These are phyloP conservation scores for Bipolaris oryzae DNA, from an alignment of 2,329 filamentous ascomycete genomes.

Conservation along the genomic window DNA sequence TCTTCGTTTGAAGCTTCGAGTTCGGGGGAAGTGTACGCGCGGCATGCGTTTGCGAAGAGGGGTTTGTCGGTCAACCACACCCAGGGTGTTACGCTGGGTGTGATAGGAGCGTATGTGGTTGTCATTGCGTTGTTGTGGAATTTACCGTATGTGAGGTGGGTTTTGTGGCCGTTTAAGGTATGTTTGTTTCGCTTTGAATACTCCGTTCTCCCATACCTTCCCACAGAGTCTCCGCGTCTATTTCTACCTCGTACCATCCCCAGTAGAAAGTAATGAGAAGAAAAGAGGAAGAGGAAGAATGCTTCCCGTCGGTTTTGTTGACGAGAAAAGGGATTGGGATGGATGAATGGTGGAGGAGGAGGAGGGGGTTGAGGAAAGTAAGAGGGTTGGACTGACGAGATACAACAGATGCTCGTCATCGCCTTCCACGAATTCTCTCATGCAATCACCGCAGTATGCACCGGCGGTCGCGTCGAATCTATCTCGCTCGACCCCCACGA, in stretches of 20 bases:
- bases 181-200: constrained; percentile 5
- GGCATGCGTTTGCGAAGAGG: constrained; percentile 55
- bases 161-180: constrained; percentile 82
- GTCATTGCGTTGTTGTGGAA: constrained; percentile 80
- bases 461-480: constrained; percentile 74
- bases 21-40: constrained; percentile 6
- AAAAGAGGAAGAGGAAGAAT: no score
- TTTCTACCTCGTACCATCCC: no score
- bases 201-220: no score
- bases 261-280: no score
- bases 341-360: no score
- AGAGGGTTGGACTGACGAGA: no score
- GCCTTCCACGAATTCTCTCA: constrained; percentile 83
- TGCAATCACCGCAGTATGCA: constrained; percentile 73
- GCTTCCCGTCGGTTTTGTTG: no score
- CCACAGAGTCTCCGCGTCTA: no score
- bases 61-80: constrained; percentile 68
- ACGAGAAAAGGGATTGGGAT: no score
- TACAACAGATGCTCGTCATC: constrained; percentile 62
- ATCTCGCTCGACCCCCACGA: constrained; percentile 77
- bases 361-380: no score
- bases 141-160: constrained; percentile 74
- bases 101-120: constrained; percentile 74
- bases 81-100: constrained; percentile 71
- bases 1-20: neutral